A percentile compares a stretch with the other conserved stretches of the same genome.
Evolutionary conservation across 2,329 filamentous ascomycete species (phyloP).

Genomic region (Fusarium liriodendri): DNA sequence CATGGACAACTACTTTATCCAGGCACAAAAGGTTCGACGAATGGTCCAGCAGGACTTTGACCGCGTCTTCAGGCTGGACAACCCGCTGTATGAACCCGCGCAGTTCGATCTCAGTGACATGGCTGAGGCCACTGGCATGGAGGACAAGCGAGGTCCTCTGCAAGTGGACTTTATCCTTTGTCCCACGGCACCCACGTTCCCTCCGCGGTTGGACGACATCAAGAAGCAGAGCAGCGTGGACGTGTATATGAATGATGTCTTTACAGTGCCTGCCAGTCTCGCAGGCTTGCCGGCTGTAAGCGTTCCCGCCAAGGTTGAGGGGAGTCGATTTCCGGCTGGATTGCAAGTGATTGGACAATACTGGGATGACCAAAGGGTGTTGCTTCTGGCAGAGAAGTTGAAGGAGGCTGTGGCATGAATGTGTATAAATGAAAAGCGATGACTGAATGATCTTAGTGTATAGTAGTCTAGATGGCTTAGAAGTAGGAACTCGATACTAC

Average conservation of each 20-base stretch:
- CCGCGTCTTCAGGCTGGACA: conserved; percentile 74
- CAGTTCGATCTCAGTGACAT: conserved; percentile 72
- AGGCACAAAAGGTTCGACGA: conserved; percentile 88
- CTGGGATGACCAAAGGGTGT: conserved; percentile 76
- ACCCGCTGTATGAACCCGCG: conserved; percentile 70
- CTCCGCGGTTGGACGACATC: conserved; percentile 73
- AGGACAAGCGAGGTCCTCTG: conserved; percentile 67
- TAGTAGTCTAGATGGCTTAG: conserved; percentile 20
- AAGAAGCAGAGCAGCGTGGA: conserved; percentile 70
- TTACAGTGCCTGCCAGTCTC: conserved; percentile 93
- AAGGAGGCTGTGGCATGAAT: conserved; percentile 43
- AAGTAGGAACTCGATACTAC: neutral
- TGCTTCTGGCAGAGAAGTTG: conserved; percentile 66
- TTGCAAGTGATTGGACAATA: conserved; percentile 86
- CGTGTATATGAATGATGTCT: conserved; percentile 91
- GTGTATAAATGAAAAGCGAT: conserved; percentile 15
- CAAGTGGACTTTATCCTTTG: conserved; percentile 89
- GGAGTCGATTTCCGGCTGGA: conserved; percentile 57
- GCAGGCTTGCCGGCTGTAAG: conserved; percentile 91
- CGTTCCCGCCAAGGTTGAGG: conserved; percentile 67
- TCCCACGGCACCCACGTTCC: conserved; percentile 84
- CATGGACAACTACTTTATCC: conserved; percentile 96
- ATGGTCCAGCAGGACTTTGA: conserved; percentile 91
- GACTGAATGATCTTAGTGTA: conserved; percentile 29
- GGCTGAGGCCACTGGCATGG: conserved; percentile 61